Evolutionary conservation across 352 stramenopile species (phyloP).

Genomic region (Nothophytophthora sp.): DNA sequence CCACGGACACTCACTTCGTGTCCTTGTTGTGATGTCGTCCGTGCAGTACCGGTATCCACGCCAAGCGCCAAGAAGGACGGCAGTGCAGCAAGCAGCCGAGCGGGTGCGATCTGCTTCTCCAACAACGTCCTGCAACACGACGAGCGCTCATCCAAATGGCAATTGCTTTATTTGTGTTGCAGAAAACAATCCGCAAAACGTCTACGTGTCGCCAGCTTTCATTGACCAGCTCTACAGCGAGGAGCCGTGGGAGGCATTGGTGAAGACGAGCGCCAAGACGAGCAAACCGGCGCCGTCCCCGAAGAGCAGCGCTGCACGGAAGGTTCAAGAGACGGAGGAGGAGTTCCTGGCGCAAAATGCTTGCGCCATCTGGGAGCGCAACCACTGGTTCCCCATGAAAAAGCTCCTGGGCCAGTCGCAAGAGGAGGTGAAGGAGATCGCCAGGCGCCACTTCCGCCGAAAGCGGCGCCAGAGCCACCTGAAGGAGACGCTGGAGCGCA

Average conservation of each 20-base stretch:
- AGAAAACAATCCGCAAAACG: slow-evolving; percentile 11
- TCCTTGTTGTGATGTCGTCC: too few species aligned
- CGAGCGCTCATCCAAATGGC: neutral
- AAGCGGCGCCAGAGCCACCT: slow-evolving; percentile 42
- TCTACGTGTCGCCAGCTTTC: slow-evolving; percentile 17
- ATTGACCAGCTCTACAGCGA: slow-evolving; percentile 14
- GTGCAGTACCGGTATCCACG: neutral
- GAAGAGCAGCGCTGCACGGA: slow-evolving; percentile 12
- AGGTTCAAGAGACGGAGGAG: slow-evolving; percentile 28
- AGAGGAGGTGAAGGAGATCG: slow-evolving; percentile 29
- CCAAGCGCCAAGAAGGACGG: neutral
- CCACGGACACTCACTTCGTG: too few species aligned
- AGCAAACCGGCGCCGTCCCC: slow-evolving; percentile 15
- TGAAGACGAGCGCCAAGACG: slow-evolving; percentile 25
- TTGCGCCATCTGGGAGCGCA: slow-evolving; percentile 47
- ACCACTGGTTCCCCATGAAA: slow-evolving; percentile 57
- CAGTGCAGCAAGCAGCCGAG: too few species aligned
- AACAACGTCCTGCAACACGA: neutral
- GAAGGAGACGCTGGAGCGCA: slow-evolving; percentile 35
- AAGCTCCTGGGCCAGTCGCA: slow-evolving; percentile 33
- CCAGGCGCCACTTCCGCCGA: slow-evolving; percentile 31
- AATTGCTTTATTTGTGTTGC: too few species aligned
- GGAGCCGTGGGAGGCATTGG: slow-evolving; percentile 11
- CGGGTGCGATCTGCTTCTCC: too few species aligned
- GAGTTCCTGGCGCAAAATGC: slow-evolving; percentile 36